Conservation (phyloP, 768 basidiomycete species). For the Baorangia bicolor region DNA sequence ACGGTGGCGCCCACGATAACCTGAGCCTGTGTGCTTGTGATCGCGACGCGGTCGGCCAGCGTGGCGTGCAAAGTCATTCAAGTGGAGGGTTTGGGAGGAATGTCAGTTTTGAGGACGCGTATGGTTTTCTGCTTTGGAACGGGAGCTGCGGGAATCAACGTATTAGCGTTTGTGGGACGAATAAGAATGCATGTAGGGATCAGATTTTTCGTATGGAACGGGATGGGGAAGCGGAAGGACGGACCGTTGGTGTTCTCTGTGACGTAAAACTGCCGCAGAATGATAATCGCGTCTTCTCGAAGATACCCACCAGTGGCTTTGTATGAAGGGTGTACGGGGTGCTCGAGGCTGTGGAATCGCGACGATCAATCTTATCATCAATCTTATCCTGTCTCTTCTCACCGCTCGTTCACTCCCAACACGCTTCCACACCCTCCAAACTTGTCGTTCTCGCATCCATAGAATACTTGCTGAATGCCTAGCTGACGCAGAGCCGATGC, state of each 20-base stretch:
- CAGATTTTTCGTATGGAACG: not conserved
- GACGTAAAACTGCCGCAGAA: constrained; percentile 84
- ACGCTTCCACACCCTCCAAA: constrained; percentile 98
- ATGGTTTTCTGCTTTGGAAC: constrained; percentile 85
- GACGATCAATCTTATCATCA: not conserved
- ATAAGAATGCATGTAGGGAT: not conserved
- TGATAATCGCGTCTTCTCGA: constrained; percentile 84
- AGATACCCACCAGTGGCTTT: constrained; percentile 71
- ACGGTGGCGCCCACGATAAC: not conserved
- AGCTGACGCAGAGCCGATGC: constrained; percentile 92
- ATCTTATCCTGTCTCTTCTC: constrained; percentile 20
- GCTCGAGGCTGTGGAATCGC: constrained; percentile 49
- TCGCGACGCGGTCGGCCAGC: not conserved
- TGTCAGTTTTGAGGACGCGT: constrained; percentile 82
- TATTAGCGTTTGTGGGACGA: constrained; percentile 10
- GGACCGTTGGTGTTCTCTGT: constrained; percentile 91
- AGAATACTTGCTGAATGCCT: constrained; percentile 87
- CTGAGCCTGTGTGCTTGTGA: not conserved
- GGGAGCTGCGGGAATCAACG: constrained; percentile 58
- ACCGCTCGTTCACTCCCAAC: constrained; percentile 80
- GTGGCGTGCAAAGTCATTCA: not conserved
- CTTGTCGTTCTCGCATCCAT: constrained; percentile 92
- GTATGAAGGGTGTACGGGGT: constrained; percentile 76
- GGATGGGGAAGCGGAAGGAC: constrained; percentile 12
- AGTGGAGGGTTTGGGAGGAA: constrained; percentile 31